phyloP scores from a whole-genome alignment of 768 basidiomycete species.

The Erythrobasidium yunnanense region DNA sequence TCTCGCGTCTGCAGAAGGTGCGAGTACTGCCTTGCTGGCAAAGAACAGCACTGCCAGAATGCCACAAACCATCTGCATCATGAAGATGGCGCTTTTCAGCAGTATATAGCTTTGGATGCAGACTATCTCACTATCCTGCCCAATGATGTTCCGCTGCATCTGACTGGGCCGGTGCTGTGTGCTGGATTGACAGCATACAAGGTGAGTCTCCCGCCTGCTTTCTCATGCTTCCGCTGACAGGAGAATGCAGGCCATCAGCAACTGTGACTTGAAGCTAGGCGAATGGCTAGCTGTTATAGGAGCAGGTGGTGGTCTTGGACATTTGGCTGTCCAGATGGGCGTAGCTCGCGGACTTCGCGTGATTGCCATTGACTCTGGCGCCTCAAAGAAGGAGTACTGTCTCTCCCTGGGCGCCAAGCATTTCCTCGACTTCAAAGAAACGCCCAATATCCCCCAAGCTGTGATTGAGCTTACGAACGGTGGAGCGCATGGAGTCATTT shows the following conservation, averaged over 20 bases:
- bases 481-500: background rate
- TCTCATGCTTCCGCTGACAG: too few relatives aligned
- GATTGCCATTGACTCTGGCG: background rate
- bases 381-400: background rate
- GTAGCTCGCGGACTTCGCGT: background rate
- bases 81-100: background rate
- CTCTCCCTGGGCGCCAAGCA: background rate
- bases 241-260: background rate
- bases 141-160: background rate
- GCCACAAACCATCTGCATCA: constrained; percentile 5
- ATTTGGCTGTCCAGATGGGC: background rate
- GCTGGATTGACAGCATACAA: background rate
- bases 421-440: background rate
- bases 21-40: background rate
- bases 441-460: background rate
- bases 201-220: background rate
- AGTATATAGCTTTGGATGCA: background rate
- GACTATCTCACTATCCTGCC: background rate
- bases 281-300: background rate
- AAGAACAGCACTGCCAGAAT: background rate
- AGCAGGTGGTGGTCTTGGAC: background rate
- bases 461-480: background rate
- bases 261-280: background rate
- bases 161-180: background rate
- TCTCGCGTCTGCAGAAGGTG: background rate